Conservation (phyloP, 2,329 filamentous ascomycete genomes). For the Cadophora sp. region DNA sequence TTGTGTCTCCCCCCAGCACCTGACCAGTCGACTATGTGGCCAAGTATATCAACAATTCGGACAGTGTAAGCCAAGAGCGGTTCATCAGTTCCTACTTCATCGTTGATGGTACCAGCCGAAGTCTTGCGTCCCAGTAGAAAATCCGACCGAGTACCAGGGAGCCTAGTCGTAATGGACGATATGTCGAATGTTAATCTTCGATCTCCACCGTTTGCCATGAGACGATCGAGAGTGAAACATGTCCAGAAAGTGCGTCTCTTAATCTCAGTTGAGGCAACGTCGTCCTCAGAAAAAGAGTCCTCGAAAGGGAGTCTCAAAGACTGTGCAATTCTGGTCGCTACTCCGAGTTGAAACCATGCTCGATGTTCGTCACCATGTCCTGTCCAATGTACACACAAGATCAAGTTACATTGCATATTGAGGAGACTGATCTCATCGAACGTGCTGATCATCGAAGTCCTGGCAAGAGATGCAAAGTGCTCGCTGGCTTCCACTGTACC, state of each 20-base stretch:
- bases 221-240: constrained; percentile 13
- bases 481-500: constrained; percentile 18
- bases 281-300: constrained; percentile 10
- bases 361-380: constrained; percentile 15
- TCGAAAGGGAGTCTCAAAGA: constrained; percentile 12
- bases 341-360: constrained; percentile 20
- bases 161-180: constrained; percentile 12
- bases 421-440: constrained; percentile 14
- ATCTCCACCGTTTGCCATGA: constrained; percentile 15
- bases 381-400: constrained; percentile 15
- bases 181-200: constrained; percentile 13
- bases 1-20: constrained; percentile 15
- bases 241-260: constrained; percentile 14
- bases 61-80: constrained; percentile 15
- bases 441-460: constrained; percentile 1
- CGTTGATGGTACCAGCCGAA: not conserved
- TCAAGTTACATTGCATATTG: constrained; percentile 10
- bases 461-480: constrained; percentile 17
- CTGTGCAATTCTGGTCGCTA: constrained; percentile 20
- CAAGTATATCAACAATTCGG: constrained; percentile 15
- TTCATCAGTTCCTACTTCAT: constrained; percentile 2
- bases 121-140: constrained; percentile 12
- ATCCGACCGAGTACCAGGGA: constrained; percentile 2
- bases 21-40: constrained; percentile 13
- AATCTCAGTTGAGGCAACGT: constrained; percentile 2